Evolutionary conservation across 305 asterid species (phyloP), one percentile per base, ranked within the genome.

Genomic region (Ilex paraguariensis): DNA sequence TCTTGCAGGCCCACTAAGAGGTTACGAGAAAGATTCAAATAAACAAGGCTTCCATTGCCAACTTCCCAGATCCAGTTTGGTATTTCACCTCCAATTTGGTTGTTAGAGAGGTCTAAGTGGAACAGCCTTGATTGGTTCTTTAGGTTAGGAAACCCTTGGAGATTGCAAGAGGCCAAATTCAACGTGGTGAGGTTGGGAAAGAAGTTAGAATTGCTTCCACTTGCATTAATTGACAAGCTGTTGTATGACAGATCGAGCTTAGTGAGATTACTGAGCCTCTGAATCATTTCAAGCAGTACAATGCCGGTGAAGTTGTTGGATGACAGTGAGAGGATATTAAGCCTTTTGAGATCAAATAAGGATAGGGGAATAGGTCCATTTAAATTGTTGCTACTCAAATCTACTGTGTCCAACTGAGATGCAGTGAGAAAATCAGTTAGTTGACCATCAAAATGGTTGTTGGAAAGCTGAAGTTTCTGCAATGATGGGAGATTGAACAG

Each of bases 41-140:
- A 60, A 10, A 56, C 46, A 0, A 76, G 73, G 57, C 59, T 57
- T 17, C 83, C 77, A 45, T 60, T 13, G 3, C 82, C 79, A 13
- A 55, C 61, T 53, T 72, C 68, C 90, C 90, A 83, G 13, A 79
- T 12, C 87, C 88, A 83, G 36, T 64, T 81, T 4, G 90, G 86
- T 46, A 82, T 83, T 70, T 79, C 81, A 31, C 90, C 95, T 4
- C 42, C 14, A 51, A 83, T 21, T 49, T 56, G 64, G 64, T 83
- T 83, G 46, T 69, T 44, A 7, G 87, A 72, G 57, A 82, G 81
- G 72, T 79, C 79, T 60, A 77, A 62, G 1, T 1, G 0, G 0
- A 3, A 0, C 59, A 70, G 0, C 1, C 3, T 1, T 0, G 66
- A 12, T 64, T 64, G 67, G 42, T 77, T 64, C 12, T 28, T 30